Evolutionary conservation across 2,329 filamentous ascomycete genomes (phyloP).

Genomic region (Exophiala bonariae): DNA sequence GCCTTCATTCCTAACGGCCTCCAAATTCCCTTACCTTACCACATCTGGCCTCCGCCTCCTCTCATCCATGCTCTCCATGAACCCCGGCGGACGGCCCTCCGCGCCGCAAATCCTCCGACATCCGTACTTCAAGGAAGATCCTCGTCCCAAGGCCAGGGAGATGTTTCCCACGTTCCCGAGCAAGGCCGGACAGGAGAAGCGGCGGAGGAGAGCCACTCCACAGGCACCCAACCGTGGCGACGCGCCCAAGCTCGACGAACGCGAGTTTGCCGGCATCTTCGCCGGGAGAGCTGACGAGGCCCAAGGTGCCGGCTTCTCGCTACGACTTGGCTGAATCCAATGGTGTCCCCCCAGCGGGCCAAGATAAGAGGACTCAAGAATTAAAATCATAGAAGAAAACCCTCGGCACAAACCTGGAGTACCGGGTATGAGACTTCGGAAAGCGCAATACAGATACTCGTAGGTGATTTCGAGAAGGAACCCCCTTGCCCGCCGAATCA

Average conservation of each 20-base stretch:
- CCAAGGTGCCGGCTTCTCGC: conserved; percentile 56
- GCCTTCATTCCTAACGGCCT: conserved; percentile 36
- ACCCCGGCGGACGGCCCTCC: conserved; percentile 70
- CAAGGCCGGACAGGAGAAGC: conserved; percentile 87
- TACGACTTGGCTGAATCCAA: conserved; percentile 63
- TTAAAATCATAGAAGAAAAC: no score
- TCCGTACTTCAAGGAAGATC: conserved; percentile 84
- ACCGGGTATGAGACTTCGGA: no score
- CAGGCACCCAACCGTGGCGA: conserved; percentile 80
- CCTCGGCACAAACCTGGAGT: no score
- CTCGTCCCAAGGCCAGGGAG: conserved; percentile 81
- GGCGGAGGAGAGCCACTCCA: conserved; percentile 71
- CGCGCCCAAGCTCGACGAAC: conserved; percentile 51
- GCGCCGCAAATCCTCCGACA: conserved; percentile 75
- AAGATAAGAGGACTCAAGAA: no score
- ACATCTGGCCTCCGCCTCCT: conserved; percentile 71
- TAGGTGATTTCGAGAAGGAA: no score
- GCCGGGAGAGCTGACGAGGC: conserved; percentile 29
- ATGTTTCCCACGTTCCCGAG: conserved; percentile 98
- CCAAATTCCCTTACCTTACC: conserved; percentile 80
- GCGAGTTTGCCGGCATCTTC: conserved; percentile 72
- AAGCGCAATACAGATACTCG: no score
- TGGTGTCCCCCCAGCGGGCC: no score
- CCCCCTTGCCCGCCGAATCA: no score
- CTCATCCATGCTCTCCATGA: conserved; percentile 67